Evolutionary conservation across 2,329 filamentous ascomycete species (phyloP).

Genomic region (Neopestalotiopsis rosae): DNA sequence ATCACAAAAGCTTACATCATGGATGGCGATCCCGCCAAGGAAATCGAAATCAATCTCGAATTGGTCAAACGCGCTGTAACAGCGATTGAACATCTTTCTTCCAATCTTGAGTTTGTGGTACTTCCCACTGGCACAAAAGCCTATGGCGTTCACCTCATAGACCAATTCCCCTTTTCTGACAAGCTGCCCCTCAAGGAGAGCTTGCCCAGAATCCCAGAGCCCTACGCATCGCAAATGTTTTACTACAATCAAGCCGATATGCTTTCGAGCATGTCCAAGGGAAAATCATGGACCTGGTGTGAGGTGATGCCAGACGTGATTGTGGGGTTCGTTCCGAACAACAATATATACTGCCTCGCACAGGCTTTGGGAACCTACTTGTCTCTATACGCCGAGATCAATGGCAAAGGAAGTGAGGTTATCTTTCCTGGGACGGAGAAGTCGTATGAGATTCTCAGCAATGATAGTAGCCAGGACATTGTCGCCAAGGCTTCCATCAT

Average conservation of each 20-base stretch:
- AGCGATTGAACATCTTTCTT: conserved; percentile 42
- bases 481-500: conserved; percentile 46
- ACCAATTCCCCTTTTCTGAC: conserved; percentile 29
- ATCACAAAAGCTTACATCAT: conserved; percentile 36
- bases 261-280: conserved; percentile 36
- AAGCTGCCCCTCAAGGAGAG: conserved; percentile 41
- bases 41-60: conserved; percentile 41
- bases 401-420: conserved; percentile 40
- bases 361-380: conserved; percentile 45
- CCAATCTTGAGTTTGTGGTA: conserved; percentile 44
- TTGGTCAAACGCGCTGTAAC: conserved; percentile 44
- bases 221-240: conserved; percentile 48
- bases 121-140: conserved; percentile 48
- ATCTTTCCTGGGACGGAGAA: conserved; percentile 41
- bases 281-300: conserved; percentile 40
- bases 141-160: conserved; percentile 39
- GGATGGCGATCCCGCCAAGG: conserved; percentile 38
- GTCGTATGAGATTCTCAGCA: conserved; percentile 39
- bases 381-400: conserved; percentile 39
- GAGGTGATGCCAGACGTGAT: conserved; percentile 44
- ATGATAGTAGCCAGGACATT: conserved; percentile 42
- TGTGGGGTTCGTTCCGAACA: conserved; percentile 48
- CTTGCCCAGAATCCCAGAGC: conserved; percentile 45
- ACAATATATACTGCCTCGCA: conserved; percentile 47
- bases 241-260: conserved; percentile 52